Conservation (phyloP, 1,284 basidiomycete genomes). For the Ceratobasidium theobromae region DNA sequence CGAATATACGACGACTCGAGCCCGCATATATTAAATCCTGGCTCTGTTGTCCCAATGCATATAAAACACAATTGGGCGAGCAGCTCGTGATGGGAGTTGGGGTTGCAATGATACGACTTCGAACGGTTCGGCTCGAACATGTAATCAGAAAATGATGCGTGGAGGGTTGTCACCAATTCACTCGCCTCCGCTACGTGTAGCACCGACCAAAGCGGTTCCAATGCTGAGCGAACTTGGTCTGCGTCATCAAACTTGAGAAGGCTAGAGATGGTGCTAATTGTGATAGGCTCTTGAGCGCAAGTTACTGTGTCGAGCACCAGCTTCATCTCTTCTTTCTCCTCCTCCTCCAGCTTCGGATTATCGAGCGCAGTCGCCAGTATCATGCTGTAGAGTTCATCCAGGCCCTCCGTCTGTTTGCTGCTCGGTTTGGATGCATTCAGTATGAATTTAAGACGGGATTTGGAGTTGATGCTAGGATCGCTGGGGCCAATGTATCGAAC, state of each 20-base stretch:
- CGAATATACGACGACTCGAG: background rate
- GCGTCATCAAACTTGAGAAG: background rate
- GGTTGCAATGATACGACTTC: background rate
- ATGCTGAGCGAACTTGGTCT: background rate
- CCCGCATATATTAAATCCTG: conserved; percentile 10
- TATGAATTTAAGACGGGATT: background rate
- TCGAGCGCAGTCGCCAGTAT: background rate
- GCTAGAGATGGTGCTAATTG: background rate
- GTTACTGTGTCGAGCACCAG: background rate
- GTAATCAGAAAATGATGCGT: conserved; percentile 1
- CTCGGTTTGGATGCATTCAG: background rate
- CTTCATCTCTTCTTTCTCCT: background rate
- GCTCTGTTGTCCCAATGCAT: background rate
- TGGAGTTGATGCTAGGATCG: background rate
- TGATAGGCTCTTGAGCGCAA: conserved; percentile 9
- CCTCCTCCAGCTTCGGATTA: background rate
- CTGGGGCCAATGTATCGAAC: background rate
- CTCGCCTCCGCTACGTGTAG: background rate
- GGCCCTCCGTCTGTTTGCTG: background rate
- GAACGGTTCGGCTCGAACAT: background rate
- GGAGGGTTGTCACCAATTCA: background rate
- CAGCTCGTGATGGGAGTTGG: background rate
- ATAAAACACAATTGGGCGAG: background rate
- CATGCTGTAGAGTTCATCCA: background rate
- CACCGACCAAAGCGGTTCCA: background rate